A percentile compares a stretch with the other conserved stretches of the same genome.
Evolutionary conservation across 345 rosid genomes (phyloP).

Genomic region (Eucalyptus regnans): DNA sequence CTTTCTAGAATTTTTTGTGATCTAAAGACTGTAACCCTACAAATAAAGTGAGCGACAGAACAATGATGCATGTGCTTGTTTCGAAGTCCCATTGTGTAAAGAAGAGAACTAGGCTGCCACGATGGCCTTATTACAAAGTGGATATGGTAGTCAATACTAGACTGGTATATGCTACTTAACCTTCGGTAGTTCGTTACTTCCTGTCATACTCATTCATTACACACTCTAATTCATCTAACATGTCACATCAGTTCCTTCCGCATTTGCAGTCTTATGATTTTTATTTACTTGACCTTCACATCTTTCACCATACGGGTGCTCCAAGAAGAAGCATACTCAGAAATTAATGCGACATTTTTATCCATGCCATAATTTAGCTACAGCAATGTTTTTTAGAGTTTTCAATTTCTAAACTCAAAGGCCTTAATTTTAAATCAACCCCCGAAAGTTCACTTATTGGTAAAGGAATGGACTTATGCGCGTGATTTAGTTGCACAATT

Average conservation of each 20-base stretch:
- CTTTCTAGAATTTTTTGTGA: neutral
- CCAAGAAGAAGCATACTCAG: neutral
- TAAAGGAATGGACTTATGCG: neutral
- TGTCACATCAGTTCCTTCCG: neutral
- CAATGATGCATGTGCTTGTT: neutral
- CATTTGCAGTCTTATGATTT: neutral
- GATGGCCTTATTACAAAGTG: neutral
- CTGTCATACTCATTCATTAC: neutral
- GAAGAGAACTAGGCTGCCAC: neutral
- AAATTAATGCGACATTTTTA: neutral
- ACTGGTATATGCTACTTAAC: neutral
- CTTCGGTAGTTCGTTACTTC: neutral
- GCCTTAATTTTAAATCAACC: neutral
- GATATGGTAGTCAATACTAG: neutral
- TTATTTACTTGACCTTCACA: neutral
- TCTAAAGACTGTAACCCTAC: neutral
- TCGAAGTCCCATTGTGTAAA: neutral
- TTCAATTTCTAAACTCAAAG: neutral
- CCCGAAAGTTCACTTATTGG: neutral
- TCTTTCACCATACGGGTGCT: neutral
- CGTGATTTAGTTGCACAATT: neutral
- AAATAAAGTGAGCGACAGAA: neutral
- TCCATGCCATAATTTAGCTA: neutral
- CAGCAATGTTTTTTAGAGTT: neutral
- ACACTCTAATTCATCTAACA: neutral